Evolutionary conservation across 176 grass and related monocot species (phyloP).

Genomic region (Miscanthus lutarioriparius): DNA sequence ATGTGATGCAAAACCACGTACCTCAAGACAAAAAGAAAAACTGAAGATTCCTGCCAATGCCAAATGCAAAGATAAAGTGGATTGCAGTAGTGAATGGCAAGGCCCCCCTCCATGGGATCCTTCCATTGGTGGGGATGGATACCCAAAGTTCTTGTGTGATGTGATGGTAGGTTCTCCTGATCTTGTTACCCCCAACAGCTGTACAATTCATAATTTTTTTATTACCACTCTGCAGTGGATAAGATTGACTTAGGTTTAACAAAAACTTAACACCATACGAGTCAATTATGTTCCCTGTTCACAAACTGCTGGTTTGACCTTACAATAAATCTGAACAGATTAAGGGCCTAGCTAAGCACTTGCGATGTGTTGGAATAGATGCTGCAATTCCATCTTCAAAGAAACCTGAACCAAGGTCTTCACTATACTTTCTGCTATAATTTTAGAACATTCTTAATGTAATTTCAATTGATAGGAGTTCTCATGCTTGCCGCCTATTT

Average conservation of each 20-base stretch:
- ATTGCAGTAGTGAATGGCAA: constrained; percentile 67
- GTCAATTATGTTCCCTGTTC: constrained; percentile 18
- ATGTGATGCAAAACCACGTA: constrained; percentile 56
- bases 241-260: background rate
- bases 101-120: constrained; percentile 79
- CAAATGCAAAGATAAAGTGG: constrained; percentile 53
- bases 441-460: constrained; percentile 11
- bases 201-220: background rate
- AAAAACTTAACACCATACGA: constrained; percentile 2
- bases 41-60: constrained; percentile 29
- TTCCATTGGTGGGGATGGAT: constrained; percentile 76
- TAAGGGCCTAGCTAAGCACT: constrained; percentile 91
- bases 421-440: background rate
- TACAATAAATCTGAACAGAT: constrained; percentile 55
- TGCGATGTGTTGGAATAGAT: constrained; percentile 95
- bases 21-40: constrained; percentile 67
- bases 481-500: background rate
- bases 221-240: background rate
- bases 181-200: background rate
- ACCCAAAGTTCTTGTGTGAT: constrained; percentile 89
- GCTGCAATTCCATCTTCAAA: constrained; percentile 73
- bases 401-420: constrained; percentile 91
- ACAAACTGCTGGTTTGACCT: constrained; percentile 15
- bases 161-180: constrained; percentile 73
- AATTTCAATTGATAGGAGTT: background rate